Evolutionary conservation across 352 stramenopile genomes (phyloP), one percentile per base, ranked within the genome.

Genomic region (Phytophthora nicotianae): DNA sequence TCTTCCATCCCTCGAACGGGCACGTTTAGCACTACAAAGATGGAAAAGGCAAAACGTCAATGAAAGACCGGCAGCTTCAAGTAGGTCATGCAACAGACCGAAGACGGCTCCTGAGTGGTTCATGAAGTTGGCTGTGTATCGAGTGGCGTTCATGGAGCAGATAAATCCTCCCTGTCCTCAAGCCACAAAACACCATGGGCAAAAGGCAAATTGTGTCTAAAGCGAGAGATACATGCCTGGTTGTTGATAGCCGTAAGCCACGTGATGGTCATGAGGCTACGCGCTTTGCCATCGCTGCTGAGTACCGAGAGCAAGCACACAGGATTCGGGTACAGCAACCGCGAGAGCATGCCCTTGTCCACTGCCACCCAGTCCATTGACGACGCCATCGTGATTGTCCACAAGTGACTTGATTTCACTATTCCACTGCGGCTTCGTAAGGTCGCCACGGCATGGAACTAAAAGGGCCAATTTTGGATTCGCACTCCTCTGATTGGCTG

Each of bases 161-260:
- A 96, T 68, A 38, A 95, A 93, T 21, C 75, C 80, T 46, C 81
- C 84, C 77, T 93, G 42, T 10, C n/a, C 35, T 50, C 17, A 14
- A 43, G 26, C 19, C 3, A 7, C 24, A 33, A 20, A 58, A 40
- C 20, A 5, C 23, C 16, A 58, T 27, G 17, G 27, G 24, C 27
- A 54, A 14, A 43, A 53, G 45, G 32, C 43, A 52, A 63, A 57
- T 16, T 16, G 24, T 37, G 23, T 29, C 14, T 48, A 27, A 50
- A 42, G 19, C 33, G 35, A 55, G 17, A 24, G 1, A 24, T 14
- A 11, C 32, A 10, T 7, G 91, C 84, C 66, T 92, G 74, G 71
- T 96, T 96, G 75, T 94, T 94, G 55, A 94, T 87, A 17, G 83
- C 70, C n/a, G 87, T 94, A 45, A 94, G 76, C 87, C 87, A 96